Conservation (phyloP, 2,329 filamentous ascomycete species). For the Aspergillus fischeri region DNA sequence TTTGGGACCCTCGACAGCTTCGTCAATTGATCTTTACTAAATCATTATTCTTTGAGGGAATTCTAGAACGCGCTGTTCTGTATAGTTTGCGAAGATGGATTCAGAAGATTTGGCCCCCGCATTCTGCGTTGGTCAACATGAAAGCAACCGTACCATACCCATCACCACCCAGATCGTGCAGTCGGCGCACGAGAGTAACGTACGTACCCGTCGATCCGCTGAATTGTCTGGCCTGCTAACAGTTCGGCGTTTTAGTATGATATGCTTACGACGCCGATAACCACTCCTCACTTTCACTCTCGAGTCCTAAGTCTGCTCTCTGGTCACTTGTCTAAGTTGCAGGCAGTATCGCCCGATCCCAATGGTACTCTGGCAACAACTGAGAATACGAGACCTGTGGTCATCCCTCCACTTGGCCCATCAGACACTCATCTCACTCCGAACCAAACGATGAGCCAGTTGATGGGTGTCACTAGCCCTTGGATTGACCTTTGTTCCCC, state of each 20-base stretch:
- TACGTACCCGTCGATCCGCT: constrained; percentile 25
- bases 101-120: constrained; percentile 39
- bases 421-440: constrained; percentile 64
- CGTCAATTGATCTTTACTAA: background rate
- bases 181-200: constrained; percentile 55
- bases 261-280: constrained; percentile 60
- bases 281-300: constrained; percentile 57
- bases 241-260: constrained; percentile 53
- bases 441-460: constrained; percentile 73
- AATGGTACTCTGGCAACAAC: constrained; percentile 38
- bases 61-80: constrained; percentile 2
- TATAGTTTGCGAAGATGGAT: constrained; percentile 26
- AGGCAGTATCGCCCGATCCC: constrained; percentile 31
- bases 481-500: constrained; percentile 89
- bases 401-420: constrained; percentile 39
- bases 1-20: background rate
- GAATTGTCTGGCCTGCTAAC: constrained; percentile 3
- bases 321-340: constrained; percentile 45
- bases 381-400: constrained; percentile 37
- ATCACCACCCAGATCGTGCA: constrained; percentile 50
- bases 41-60: background rate
- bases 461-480: constrained; percentile 75
- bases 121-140: constrained; percentile 61
- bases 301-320: constrained; percentile 53
- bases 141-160: constrained; percentile 48